Evolutionary conservation across 257 asterid species (phyloP).

Genomic region (Pogostemon cablin): DNA sequence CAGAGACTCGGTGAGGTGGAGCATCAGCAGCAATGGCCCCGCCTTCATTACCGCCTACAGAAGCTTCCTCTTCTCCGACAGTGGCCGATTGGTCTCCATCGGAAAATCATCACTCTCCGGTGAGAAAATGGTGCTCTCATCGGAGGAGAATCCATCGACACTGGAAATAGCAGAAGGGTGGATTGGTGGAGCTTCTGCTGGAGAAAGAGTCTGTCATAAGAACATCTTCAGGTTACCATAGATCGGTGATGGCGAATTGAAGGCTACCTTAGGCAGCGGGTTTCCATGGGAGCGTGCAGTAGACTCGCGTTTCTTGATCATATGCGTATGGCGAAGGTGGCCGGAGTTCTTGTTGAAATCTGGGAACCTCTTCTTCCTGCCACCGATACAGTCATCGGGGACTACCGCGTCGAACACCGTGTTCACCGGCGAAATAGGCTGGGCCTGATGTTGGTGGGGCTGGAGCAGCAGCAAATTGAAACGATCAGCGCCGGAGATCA

Average conservation of each 20-base stretch:
- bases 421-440: background rate
- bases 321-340: constrained; percentile 61
- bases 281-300: constrained; percentile 43
- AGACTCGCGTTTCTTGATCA: constrained; percentile 90
- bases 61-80: constrained; percentile 74
- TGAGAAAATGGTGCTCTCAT: constrained; percentile 72
- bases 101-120: constrained; percentile 34
- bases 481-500: constrained; percentile 46
- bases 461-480: constrained; percentile 26
- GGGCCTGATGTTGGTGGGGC: constrained; percentile 28
- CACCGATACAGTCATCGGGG: constrained; percentile 4
- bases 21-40: constrained; percentile 81
- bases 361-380: constrained; percentile 44
- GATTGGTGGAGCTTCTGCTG: constrained; percentile 16
- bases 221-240: no score
- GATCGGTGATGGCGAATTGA: no score
- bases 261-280: no score
- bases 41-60: constrained; percentile 80
- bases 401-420: background rate
- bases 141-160: constrained; percentile 50
- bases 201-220: no score
- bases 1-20: constrained; percentile 76
- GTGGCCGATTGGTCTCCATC: constrained; percentile 40
- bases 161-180: constrained; percentile 45
- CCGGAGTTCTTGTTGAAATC: constrained; percentile 38